These are phyloP conservation scores for Vachellia collinsii DNA, from an alignment of 306 rosid species.

Conservation along the genomic window DNA sequence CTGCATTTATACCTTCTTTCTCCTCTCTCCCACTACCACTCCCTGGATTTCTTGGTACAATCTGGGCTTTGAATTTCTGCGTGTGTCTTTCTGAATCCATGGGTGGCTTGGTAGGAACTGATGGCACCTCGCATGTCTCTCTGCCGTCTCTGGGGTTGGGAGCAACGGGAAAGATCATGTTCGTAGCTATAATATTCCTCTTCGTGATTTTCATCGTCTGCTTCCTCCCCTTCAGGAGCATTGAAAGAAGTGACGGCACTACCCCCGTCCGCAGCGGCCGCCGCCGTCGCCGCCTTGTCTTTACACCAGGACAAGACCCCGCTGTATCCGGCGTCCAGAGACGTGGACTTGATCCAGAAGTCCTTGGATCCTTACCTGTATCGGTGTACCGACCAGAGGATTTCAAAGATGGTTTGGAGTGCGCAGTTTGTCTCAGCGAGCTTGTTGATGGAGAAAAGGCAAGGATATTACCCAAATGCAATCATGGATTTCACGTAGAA, in stretches of 20 bases:
- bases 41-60: background rate
- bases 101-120: conserved; percentile 29
- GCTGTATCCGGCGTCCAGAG: conserved; percentile 14
- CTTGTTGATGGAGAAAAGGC: conserved; percentile 70
- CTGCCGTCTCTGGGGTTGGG: conserved; percentile 53
- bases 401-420: conserved; percentile 80
- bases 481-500: conserved; percentile 82
- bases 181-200: conserved; percentile 55
- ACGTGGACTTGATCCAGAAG: conserved; percentile 65
- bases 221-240: conserved; percentile 62
- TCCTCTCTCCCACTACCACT: too few relatives aligned
- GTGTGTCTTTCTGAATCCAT: conserved; percentile 27
- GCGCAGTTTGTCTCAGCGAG: conserved; percentile 86
- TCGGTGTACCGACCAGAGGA: conserved; percentile 51
- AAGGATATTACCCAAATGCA: conserved; percentile 77
- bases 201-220: conserved; percentile 59
- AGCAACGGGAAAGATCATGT: conserved; percentile 73
- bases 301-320: conserved; percentile 56
- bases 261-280: conserved; percentile 45
- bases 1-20: too few relatives aligned
- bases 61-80: background rate
- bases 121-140: conserved; percentile 40
- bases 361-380: conserved; percentile 67
- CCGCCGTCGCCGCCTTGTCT: conserved; percentile 60
- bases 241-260: conserved; percentile 31